Base-by-base conservation (phyloP, 208 protist genomes). In the Trypanosoma melophagium region DNA sequence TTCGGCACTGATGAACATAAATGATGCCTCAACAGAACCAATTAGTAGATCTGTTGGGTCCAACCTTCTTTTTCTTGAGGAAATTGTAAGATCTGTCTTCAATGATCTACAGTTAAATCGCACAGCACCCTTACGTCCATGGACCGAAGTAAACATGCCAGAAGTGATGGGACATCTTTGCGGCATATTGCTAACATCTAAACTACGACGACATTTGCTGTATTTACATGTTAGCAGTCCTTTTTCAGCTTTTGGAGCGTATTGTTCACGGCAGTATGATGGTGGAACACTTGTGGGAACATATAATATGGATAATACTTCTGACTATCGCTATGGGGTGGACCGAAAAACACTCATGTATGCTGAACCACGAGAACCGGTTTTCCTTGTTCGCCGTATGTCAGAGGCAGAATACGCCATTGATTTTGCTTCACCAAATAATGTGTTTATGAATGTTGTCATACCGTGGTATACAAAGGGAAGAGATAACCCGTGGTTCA, bases 241-340 rank as follows among this genome's bases (percentile, higher is more conserved):
- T 12, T 74, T 71, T 53, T 62, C 69, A 16, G 84, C 80, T n/a
- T 90, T 79, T 67, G 71, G 84, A 63, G 84, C 80, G 19, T 90
- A 82, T 66, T 90, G 84, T 74, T 81, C 77, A 4, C 50, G 40
- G 24, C 84, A 90, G 75, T 84, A 87, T 66, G 62, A 60, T 28
- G 22, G 54, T 19, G 45, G 41, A 45, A 24, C 50, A 53, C 40
- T 81, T 17, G 47, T 77, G 17, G 79, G 82, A 38, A 80, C 76
- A 47, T 77, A 83, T 63, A 71, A 70, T 44, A 60, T n/a, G 5
- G 53, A 76, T 44, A 76, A 76, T 49, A 42, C 60, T 28, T 71
- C 66, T 5, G 60, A 80, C 42, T 60, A 60, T 16, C 77, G 80
- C n/a, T 90, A 90, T 56, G 22, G 51, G 10, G 69, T 90, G 19